These are phyloP conservation scores for Sarcodon aspratus DNA, from an alignment of 768 basidiomycete genomes.

Conservation along the genomic window DNA sequence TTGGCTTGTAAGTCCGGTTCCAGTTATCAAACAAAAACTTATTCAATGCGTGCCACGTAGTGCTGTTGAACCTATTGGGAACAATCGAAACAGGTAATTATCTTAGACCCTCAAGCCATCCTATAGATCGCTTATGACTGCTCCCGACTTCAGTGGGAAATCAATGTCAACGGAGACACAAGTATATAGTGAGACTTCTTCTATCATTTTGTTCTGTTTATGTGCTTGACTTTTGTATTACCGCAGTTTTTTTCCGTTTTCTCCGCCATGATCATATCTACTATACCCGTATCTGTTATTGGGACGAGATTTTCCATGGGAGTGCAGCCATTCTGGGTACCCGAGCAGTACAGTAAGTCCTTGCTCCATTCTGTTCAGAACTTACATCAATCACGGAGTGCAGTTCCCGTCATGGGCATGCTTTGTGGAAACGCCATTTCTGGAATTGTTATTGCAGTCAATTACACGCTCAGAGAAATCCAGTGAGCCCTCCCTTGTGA, in stretches of 20 bases:
- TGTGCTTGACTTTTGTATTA: background rate
- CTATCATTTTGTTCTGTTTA: background rate
- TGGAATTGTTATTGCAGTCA: conserved; percentile 59
- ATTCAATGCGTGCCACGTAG: conserved; percentile 18
- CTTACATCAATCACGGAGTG: background rate
- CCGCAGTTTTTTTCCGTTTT: conserved; percentile 55
- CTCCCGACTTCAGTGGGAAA: conserved; percentile 45
- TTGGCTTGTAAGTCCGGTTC: conserved; percentile 50
- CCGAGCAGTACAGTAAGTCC: conserved; percentile 63
- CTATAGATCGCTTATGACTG: background rate
- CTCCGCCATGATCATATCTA: conserved; percentile 59
- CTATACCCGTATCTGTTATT: conserved; percentile 69
- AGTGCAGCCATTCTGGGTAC: conserved; percentile 71
- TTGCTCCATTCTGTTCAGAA: background rate
- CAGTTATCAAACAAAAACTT: background rate
- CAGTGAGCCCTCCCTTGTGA: conserved; percentile 32
- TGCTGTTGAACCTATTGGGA: conserved; percentile 63
- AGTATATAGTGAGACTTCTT: conserved; percentile 47
- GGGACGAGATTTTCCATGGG: conserved; percentile 71
- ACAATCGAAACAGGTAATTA: conserved; percentile 66
- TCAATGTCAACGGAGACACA: conserved; percentile 63
- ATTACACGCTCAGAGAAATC: conserved; percentile 66
- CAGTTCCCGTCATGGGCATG: conserved; percentile 83
- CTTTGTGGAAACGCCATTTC: conserved; percentile 73
- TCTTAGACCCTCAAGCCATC: background rate